Conservation (phyloP, 306 rosid genomes). For the Pyrus pyrifolia region DNA sequence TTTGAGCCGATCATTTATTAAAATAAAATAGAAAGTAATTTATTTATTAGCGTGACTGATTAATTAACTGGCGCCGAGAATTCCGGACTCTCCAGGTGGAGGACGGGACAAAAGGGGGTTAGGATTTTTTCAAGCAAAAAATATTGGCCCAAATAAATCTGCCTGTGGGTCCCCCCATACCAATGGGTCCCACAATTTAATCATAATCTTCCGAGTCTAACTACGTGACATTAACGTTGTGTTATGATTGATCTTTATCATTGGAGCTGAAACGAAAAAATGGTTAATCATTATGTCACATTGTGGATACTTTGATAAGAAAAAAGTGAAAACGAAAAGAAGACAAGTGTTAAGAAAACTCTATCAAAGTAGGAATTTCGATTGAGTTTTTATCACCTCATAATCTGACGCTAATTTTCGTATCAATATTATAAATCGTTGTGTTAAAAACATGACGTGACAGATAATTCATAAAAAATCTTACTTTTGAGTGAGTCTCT, state of each 20-base stretch:
- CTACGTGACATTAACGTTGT: background rate
- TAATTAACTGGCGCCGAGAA: constrained; percentile 43
- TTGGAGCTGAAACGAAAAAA: too few species aligned
- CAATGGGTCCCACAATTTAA: background rate
- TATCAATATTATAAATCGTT: too few species aligned
- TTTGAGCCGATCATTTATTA: background rate
- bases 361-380: too few species aligned
- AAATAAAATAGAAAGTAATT: background rate
- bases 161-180: background rate
- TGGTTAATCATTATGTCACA: background rate
- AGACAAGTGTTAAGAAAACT: too few species aligned
- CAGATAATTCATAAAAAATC: accelerated
- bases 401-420: too few species aligned
- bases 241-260: background rate
- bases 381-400: too few species aligned
- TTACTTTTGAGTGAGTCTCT: too few species aligned
- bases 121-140: background rate
- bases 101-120: constrained; percentile 31
- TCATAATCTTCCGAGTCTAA: background rate
- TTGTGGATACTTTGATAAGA: background rate
- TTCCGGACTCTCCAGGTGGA: constrained; percentile 36
- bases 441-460: too few species aligned
- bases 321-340: background rate
- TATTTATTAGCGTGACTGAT: background rate
- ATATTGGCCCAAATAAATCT: background rate